These are phyloP conservation scores for Penicillium sp. DNA, from an alignment of 2,329 filamentous ascomycete genomes.

Conservation along the genomic window DNA sequence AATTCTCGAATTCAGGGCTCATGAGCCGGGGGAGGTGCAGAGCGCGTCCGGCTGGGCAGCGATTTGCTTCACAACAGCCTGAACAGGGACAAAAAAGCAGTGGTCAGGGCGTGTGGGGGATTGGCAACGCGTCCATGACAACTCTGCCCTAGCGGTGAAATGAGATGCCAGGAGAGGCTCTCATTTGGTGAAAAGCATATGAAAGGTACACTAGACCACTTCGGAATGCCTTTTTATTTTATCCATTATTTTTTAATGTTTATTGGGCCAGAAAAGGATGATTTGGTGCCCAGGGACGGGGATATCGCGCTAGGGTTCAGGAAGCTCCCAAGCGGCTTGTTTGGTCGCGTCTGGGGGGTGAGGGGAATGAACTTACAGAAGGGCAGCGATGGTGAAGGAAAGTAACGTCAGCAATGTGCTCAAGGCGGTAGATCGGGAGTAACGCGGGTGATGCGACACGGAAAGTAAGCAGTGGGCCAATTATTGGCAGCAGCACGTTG, in stretches of 20 bases:
- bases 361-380: constrained; percentile 23
- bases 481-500: constrained; percentile 34
- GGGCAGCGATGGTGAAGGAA: constrained; percentile 22
- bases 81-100: constrained; percentile 27
- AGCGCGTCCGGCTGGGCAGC: constrained; percentile 43
- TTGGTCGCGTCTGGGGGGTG: constrained; percentile 15
- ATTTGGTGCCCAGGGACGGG: constrained; percentile 20
- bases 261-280: constrained; percentile 8
- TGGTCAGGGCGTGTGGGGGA: constrained; percentile 36
- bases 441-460: constrained; percentile 36
- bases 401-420: constrained; percentile 35
- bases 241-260: constrained; percentile 14
- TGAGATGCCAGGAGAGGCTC: constrained; percentile 29
- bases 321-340: constrained; percentile 11
- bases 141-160: constrained; percentile 35
- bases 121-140: constrained; percentile 35
- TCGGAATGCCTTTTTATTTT: constrained; percentile 14
- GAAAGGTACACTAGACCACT: constrained; percentile 25
- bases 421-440: constrained; percentile 24
- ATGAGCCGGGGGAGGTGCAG: constrained; percentile 25
- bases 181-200: constrained; percentile 25
- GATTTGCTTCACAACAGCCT: constrained; percentile 44
- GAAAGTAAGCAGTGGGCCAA: constrained; percentile 38
- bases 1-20: constrained; percentile 31
- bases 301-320: constrained; percentile 16